Evolutionary conservation across 345 rosid species (phyloP), one percentile per base, ranked within the genome.

Genomic region (Eucalyptus erythrocorys): DNA sequence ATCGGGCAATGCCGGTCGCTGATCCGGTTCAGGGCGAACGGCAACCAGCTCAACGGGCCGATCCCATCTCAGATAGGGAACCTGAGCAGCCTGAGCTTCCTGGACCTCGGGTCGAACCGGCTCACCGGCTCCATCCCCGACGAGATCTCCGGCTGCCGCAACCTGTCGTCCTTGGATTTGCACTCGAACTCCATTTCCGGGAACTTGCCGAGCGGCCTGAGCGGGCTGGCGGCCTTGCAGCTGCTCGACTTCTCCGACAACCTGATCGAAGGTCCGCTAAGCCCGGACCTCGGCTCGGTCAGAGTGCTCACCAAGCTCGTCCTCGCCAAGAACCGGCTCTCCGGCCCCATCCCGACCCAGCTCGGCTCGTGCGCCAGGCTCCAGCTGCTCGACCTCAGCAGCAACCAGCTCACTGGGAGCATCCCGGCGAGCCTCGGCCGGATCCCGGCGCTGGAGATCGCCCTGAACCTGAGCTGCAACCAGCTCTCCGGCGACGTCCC

Each of bases 391-490:
- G 96, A 96, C 89, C 92, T 96, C 88, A 94, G 99, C 53, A 89
- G 92, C 89, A 97, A 97, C 89, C 91, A 86, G 51, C 86, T 97
- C 51, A 88, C 94, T 17, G 98, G 98, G 48, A 87, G 89, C 45
- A 96, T 97, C 71, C 97, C 99, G 53, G 90, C 93, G 5, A 95
- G 91, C 57, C 61, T 97, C 47, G 98, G 97, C 30, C 91, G 90
- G 90, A 93, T 97, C 76, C 96, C 97, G 30, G 91, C 94, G 11
- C 93, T 96, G 43, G 97, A 95, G 85, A 97, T 97, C 21, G 94
- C 96, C 48, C 92, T 97, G 57, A 97, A 97, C 90, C 93, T 97
- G 85, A 97, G 99, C 96, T 92, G 94, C 87, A 95, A 97, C 90
- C 93, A 91, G 8, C 93, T 97, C 49, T 86, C 92, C 86, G 96